Conservation (phyloP, 441 rosid genomes). For the Euphorbia schlechtendalii region DNA sequence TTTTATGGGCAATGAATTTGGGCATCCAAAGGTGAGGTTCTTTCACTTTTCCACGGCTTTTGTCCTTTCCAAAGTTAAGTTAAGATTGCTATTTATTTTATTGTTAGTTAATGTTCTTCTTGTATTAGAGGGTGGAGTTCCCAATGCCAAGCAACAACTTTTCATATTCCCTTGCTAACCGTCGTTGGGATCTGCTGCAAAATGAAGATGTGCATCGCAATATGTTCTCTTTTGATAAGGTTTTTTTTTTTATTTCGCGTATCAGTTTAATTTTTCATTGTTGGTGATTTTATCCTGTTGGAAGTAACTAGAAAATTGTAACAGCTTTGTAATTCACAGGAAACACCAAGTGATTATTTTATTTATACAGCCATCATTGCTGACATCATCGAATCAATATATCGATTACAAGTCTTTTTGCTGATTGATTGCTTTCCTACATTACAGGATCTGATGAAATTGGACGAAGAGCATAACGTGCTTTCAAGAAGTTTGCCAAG, state of each 20-base stretch:
- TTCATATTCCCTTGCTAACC: slow-evolving; percentile 88
- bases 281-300: slow-evolving; percentile 1
- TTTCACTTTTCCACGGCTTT: neutral
- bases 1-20: slow-evolving; percentile 99
- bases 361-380: neutral
- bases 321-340: slow-evolving; percentile 1
- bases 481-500: slow-evolving; percentile 68
- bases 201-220: slow-evolving; percentile 48
- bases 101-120: slow-evolving; percentile 25
- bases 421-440: slow-evolving; percentile 8
- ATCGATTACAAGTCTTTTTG: neutral
- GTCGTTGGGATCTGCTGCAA: slow-evolving; percentile 74
- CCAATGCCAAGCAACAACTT: slow-evolving; percentile 78
- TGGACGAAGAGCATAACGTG: slow-evolving; percentile 67
- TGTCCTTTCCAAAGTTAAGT: neutral
- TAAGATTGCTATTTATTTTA: slow-evolving; percentile 10
- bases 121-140: slow-evolving; percentile 79
- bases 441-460: slow-evolving; percentile 73
- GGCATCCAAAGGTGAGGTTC: slow-evolving; percentile 74
- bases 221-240: slow-evolving; percentile 83
- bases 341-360: slow-evolving; percentile 8
- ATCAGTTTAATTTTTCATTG: neutral
- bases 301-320: neutral
- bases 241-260: slow-evolving; percentile 20
- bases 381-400: neutral